A percentile compares a stretch with the other conserved stretches of the same genome.
Conservation (phyloP, 768 basidiomycete species). For the Pleurotus citrinopileatus region DNA sequence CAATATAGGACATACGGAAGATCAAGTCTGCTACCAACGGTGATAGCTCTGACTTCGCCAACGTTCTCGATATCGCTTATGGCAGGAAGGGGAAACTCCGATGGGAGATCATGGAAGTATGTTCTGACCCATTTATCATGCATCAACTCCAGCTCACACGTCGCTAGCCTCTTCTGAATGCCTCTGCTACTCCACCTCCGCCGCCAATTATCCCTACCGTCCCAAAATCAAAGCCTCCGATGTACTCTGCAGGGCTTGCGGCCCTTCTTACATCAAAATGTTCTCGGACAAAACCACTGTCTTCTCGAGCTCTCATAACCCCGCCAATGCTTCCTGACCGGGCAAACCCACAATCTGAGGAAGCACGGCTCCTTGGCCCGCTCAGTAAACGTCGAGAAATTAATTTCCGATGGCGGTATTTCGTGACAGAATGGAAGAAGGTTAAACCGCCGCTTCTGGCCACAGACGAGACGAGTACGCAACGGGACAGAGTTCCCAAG, state of each 20-base stretch:
- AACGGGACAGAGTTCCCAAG: conserved; percentile 25
- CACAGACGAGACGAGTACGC: conserved; percentile 19
- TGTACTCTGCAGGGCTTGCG: conserved; percentile 58
- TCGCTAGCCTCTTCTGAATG: conserved; percentile 52
- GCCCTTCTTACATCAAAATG: conserved; percentile 55
- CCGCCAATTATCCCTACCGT: conserved; percentile 47
- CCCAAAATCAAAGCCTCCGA: conserved; percentile 58
- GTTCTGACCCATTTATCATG: conserved; percentile 13
- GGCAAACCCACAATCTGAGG: conserved; percentile 54
- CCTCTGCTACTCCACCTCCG: conserved; percentile 38
- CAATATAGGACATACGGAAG: conserved; percentile 46
- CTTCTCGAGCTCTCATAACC: conserved; percentile 31
- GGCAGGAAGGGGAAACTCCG: conserved; percentile 71
- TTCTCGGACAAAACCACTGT: conserved; percentile 46
- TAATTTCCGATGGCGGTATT: conserved; percentile 71
- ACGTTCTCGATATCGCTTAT: conserved; percentile 68
- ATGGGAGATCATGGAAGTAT: conserved; percentile 66
- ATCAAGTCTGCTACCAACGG: conserved; percentile 56
- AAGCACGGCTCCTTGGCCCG: conserved; percentile 57
- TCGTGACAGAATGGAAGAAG: conserved; percentile 50
- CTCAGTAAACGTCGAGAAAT: conserved; percentile 73
- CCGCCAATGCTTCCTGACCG: conserved; percentile 60
- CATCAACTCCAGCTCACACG: conserved; percentile 5
- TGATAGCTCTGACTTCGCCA: conserved; percentile 45
- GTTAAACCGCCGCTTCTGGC: conserved; percentile 60